These are phyloP conservation scores for Rosa chinensis DNA, from an alignment of 306 rosid species.

Conservation along the genomic window DNA sequence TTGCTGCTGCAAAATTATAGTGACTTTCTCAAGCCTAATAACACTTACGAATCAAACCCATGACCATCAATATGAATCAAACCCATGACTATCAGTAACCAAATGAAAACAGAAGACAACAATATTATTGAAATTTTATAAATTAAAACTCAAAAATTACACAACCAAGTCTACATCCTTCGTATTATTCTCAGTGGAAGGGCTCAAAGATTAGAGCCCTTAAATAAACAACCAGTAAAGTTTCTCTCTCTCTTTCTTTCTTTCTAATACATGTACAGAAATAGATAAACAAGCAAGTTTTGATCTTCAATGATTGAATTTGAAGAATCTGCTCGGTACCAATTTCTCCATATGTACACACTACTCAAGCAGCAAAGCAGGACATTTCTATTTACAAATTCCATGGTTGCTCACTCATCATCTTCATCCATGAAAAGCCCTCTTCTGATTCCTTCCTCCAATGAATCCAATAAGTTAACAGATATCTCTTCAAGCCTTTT, in stretches of 20 bases:
- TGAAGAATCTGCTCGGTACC: conserved; percentile 59
- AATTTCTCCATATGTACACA: conserved; percentile 29
- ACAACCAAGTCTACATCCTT: conserved; percentile 19
- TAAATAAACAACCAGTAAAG: conserved; percentile 26
- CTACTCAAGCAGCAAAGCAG: neutral
- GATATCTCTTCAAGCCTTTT: conserved; percentile 49
- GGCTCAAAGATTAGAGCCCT: conserved; percentile 41
- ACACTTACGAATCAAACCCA: neutral
- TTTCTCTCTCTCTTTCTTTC: conserved; percentile 2
- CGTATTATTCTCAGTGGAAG: conserved; percentile 38
- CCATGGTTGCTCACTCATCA: conserved; percentile 15
- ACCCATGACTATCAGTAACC: neutral
- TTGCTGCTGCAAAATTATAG: neutral
- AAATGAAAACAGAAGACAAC: neutral
- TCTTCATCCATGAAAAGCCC: conserved; percentile 23
- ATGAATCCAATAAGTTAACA: conserved; percentile 42
- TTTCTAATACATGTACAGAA: conserved; percentile 45
- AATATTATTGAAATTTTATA: conserved; percentile 22
- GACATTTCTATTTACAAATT: conserved; percentile 36
- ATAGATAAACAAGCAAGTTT: conserved; percentile 34
- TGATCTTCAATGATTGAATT: conserved; percentile 58
- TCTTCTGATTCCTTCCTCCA: conserved; percentile 25
- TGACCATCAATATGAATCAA: neutral
- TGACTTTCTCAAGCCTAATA: neutral
- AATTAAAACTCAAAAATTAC: conserved; percentile 20